phyloP scores from a whole-genome alignment of 2,329 filamentous ascomycete genomes.

The Beauveria caledonica region DNA sequence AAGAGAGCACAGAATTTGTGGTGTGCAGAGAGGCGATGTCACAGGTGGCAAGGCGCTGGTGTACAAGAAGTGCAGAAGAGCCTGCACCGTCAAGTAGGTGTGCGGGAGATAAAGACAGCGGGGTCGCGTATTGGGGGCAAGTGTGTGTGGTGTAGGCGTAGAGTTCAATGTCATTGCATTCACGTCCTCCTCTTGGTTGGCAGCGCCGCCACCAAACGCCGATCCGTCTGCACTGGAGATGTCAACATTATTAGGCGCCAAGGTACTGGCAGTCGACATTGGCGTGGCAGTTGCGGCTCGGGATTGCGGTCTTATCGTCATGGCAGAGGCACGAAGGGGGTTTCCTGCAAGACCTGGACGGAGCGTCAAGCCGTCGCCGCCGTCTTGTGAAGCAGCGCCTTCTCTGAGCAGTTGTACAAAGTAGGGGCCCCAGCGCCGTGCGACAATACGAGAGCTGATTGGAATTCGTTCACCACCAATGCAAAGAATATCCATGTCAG shows the following conservation, averaged over 20 bases:
- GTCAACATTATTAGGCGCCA: slow-evolving; percentile 34
- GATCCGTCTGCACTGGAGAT: slow-evolving; percentile 33
- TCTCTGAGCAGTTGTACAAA: slow-evolving; percentile 88
- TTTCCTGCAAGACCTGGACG: slow-evolving; percentile 52
- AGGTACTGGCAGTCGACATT: slow-evolving; percentile 36
- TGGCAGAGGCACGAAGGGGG: slow-evolving; percentile 65
- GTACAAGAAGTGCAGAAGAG: slow-evolving; percentile 87
- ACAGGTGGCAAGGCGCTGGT: slow-evolving; percentile 77
- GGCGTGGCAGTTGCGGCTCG: slow-evolving; percentile 41
- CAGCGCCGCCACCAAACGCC: slow-evolving; percentile 21
- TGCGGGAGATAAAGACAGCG: slow-evolving; percentile 89
- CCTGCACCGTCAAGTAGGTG: slow-evolving; percentile 79
- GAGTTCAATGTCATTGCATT: slow-evolving; percentile 39
- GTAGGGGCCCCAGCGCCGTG: slow-evolving; percentile 87
- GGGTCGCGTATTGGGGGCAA: slow-evolving; percentile 60
- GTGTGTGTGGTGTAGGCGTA: slow-evolving; percentile 47
- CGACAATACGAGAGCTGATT: slow-evolving; percentile 83
- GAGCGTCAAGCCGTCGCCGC: slow-evolving; percentile 66
- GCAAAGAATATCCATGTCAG: slow-evolving; percentile 95
- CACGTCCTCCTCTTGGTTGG: slow-evolving; percentile 33
- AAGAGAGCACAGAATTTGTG: slow-evolving; percentile 90
- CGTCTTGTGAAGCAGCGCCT: slow-evolving; percentile 63
- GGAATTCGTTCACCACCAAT: slow-evolving; percentile 86
- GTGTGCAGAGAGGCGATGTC: slow-evolving; percentile 73
- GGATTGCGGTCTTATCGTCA: slow-evolving; percentile 72